phyloP scores from a whole-genome alignment of 768 basidiomycete species.

The Naganishia kalamii region DNA sequence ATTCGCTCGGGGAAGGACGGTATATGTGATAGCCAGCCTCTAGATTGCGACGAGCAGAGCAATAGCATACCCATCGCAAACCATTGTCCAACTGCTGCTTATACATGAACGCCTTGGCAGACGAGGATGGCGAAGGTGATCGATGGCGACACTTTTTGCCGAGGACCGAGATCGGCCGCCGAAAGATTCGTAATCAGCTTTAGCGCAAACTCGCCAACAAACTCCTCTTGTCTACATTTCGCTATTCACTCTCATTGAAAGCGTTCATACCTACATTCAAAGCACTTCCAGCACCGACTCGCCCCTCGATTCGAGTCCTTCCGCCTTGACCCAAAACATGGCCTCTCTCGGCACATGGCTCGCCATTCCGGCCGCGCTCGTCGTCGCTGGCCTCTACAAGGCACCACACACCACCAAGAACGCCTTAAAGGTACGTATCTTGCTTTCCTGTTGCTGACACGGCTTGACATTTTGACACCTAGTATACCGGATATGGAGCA shows the following conservation, averaged over 20 bases:
- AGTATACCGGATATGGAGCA: background rate
- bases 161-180: background rate
- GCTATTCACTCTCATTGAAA: no score
- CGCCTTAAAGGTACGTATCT: slow-evolving; percentile 2
- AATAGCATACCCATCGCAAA: background rate
- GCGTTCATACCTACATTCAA: no score
- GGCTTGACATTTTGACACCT: no score
- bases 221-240: background rate
- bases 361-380: slow-evolving; percentile 1
- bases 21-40: no score
- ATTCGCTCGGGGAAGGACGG: background rate
- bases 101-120: background rate
- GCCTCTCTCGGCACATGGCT: background rate
- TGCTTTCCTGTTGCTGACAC: background rate
- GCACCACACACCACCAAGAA: background rate
- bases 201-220: background rate
- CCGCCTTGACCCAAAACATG: background rate
- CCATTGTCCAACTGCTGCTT: background rate
- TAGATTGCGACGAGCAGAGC: background rate
- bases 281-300: no score
- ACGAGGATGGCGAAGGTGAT: background rate
- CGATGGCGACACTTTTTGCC: slow-evolving; percentile 12
- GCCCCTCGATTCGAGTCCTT: no score
- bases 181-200: slow-evolving; percentile 5
- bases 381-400: slow-evolving; percentile 4